Base-by-base conservation (phyloP, 106 monocot genomes). In the Dioscorea zingiberensis region DNA sequence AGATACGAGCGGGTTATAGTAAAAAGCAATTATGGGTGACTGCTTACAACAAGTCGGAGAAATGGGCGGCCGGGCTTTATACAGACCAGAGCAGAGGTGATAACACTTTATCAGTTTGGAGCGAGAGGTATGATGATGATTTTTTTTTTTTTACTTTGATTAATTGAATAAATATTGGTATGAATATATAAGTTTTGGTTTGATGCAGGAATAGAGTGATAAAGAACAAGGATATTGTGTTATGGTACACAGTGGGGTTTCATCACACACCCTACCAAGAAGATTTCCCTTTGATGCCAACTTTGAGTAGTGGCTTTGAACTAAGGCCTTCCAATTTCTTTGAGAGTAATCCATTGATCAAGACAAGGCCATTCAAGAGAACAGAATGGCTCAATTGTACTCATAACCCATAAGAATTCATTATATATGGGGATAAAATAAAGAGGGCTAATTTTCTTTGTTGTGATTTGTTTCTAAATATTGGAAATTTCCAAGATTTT, bases 11-110 rank as follows among this genome's bases (percentile, higher is more conserved):
- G 4, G 32, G 30, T 29, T 82, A 82, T 60, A 65, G 62, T 21
- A 89, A 82, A 67, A 85, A 89, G 59, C 78, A 87, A 58, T 73
- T 90, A 59, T 83, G 86, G 86, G 85, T 86, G 69, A 90, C 90
- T 25, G 29, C 77, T 1, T 86, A 90, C 58, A 76, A 78, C 64
- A 68, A 67, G 72, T 73, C 65, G 0, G 85, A 90, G 77, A 77
- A 83, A 65, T 85, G 85, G 85, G 80, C 83, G 4, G 56, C 70
- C 0, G 90, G 90, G 48, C 60, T 80, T 5, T 81, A 75, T 47
- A 44, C 53, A 2, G 77, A 75, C 47, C 75, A 80, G 70, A 80
- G 86, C 77, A 58, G 61, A 12, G 83, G 85, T 3, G 83, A 86
- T 13, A 85, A 90, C 68, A 77, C 54, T 48, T 63, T 90, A 47